Percentiles rank a stretch among this genome's conserved stretches.
Conservation (phyloP, 768 basidiomycete genomes). For the Amanita subjunquillea region DNA sequence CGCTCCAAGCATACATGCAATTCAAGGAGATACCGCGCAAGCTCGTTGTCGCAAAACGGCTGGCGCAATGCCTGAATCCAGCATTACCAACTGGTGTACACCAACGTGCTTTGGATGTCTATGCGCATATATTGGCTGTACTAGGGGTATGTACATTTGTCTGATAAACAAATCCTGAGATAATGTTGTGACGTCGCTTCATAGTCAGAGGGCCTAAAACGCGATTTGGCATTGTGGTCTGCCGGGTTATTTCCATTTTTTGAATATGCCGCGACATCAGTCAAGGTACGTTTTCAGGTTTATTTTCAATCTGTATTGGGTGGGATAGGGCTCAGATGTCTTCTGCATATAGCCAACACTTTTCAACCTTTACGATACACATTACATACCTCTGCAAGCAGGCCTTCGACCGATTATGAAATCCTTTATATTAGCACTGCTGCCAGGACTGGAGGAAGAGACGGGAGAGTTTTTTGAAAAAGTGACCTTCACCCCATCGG, state of each 20-base stretch:
- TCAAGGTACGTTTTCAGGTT: conserved; percentile 47
- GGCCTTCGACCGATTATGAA: conserved; percentile 86
- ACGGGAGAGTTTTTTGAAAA: conserved; percentile 96
- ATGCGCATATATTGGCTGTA: conserved; percentile 82
- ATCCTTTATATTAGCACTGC: conserved; percentile 84
- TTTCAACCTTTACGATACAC: conserved; percentile 84
- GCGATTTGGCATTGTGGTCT: conserved; percentile 89
- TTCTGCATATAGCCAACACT: conserved; percentile 56
- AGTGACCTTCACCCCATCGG: conserved; percentile 23
- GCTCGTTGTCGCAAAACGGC: conserved; percentile 85
- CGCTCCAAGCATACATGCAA: conserved; percentile 86
- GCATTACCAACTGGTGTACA: conserved; percentile 95
- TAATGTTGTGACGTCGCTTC: conserved; percentile 1
- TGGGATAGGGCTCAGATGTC: background rate
- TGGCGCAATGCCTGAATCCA: conserved; percentile 96
- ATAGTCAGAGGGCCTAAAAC: conserved; percentile 77
- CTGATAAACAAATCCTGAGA: conserved; percentile 1
- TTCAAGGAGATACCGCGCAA: conserved; percentile 97
- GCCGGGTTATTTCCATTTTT: conserved; percentile 97
- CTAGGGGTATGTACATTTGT: conserved; percentile 59
- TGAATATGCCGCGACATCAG: conserved; percentile 98
- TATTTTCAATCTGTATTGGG: background rate
- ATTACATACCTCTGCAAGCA: conserved; percentile 80
- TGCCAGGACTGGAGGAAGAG: conserved; percentile 96
- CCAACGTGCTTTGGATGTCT: conserved; percentile 92